Conservation (phyloP, 257 asterid genomes). For the Solanum pinnatisectum region DNA sequence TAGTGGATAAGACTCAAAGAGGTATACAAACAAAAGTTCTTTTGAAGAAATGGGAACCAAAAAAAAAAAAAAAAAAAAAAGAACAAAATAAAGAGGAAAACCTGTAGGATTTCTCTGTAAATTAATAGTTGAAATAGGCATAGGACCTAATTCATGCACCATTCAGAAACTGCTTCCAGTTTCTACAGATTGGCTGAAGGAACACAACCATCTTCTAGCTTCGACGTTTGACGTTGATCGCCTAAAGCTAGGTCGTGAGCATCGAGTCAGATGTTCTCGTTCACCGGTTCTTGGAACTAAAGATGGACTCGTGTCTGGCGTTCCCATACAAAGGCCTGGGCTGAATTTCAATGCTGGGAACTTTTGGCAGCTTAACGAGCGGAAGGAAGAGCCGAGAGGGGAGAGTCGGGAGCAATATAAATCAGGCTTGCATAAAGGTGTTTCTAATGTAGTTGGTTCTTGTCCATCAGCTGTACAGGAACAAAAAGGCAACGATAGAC, state of each 20-base stretch:
- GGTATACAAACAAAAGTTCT: background rate
- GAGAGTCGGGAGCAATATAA: constrained; percentile 25
- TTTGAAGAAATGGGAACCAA: background rate
- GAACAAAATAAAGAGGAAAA: background rate
- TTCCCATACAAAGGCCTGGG: constrained; percentile 60
- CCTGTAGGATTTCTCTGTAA: background rate
- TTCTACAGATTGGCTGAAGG: constrained; percentile 44
- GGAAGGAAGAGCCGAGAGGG: constrained; percentile 49
- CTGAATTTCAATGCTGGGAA: constrained; percentile 37
- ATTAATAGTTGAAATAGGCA: background rate
- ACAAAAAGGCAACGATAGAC: constrained; percentile 59
- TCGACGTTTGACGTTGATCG: constrained; percentile 51
- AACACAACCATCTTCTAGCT: constrained; percentile 59
- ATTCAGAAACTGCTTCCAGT: constrained; percentile 44
- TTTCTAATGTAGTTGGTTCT: constrained; percentile 34
- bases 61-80: background rate
- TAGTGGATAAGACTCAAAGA: background rate
- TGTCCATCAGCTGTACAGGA: constrained; percentile 43
- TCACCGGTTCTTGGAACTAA: constrained; percentile 28
- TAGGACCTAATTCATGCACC: background rate
- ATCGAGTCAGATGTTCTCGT: constrained; percentile 26
- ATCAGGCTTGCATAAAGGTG: constrained; percentile 59
- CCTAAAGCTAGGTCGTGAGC: constrained; percentile 42
- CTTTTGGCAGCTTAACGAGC: constrained; percentile 56
- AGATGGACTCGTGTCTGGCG: constrained; percentile 43